Base-by-base conservation (phyloP, 768 basidiomycete genomes). In the Mycena vitilis region DNA sequence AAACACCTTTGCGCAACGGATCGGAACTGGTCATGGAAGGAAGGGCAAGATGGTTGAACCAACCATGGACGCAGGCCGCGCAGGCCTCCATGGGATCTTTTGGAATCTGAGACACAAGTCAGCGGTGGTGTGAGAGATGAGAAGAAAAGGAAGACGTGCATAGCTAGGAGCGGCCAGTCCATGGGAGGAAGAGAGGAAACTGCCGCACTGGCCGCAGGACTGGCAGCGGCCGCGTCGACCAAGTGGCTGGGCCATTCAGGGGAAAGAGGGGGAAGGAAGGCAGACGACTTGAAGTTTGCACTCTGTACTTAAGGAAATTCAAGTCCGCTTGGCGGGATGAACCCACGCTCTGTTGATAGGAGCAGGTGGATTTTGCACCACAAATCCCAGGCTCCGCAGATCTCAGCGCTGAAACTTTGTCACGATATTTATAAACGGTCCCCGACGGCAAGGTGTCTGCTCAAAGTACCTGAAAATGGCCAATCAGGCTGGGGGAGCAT, bases 141-240 rank as follows among this genome's bases (percentile, higher is more conserved):
- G 30, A 59, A 34, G 6, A 20, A 47, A 45, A 11, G 2, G 23
- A 40, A 22, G 12, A 47, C 58, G 8, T 59, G 25, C 58, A n/a
- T 59, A 59, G 12, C 8, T 40, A 10, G 25, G 30, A 38, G 18
- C 44, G 5, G 23, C 12, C 1, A 30, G n/a, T 1, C 15, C 12
- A 18, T 18, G 30, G 8, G 25, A 9, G 9, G 45, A 47, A 5
- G 58, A 45, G 10, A 59, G 7, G 13, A 45, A 59, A 36, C 58
- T 47, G 12, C 58, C 58, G 20, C 58, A 59, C 5, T 18, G 16
- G 12, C 1, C 18, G 37, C 58, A 59, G 25, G 11, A 15, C 1
- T 25, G 20, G 58, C 58, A 59, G 42, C 58, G 58, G 30, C 58
- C 58, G 5, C 58, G 58, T 10, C 20, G 13, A 9, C 20, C 30